Base-by-base conservation (phyloP, 2,329 filamentous ascomycete species). In the Ophiocordyceps australis region DNA sequence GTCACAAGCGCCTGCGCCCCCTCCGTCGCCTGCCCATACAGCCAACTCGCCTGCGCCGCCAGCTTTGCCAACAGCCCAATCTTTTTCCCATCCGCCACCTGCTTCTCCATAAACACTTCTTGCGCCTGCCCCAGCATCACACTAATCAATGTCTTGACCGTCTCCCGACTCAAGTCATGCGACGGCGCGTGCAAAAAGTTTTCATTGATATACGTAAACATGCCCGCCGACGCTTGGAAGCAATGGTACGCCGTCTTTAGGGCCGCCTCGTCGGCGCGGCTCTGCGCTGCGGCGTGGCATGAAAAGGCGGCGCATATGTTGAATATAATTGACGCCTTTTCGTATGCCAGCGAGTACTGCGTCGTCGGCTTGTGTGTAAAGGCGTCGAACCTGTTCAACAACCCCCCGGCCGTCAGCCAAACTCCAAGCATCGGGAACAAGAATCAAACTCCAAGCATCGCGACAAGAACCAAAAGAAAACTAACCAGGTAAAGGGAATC, bases 131-230 rank as follows among this genome's bases (percentile, higher is more conserved):
- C 91, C 28, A 98, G 67, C 65, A 82, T 95, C 31, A 98, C 71
- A 26, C 75, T 69, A 45, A 98, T 95, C 36, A 98, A 54, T 0
- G 82, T 83, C 55, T 94, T 94, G 42, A 98, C 82, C 0, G 89
- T 98, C 26, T 98, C 86, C 32, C 89, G 63, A 47, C 85, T 95
- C 24, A 98, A 55, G 44, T 98, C 89, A n/a, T 81, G 85, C 7
- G 85, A 94, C 1, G 91, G 89, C 2, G 89, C 89, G 43, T 98
- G 89, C 19, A 98, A 60, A 47, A 98, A 98, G 55, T 98, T 98
- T 55, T 98, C 89, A 52, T 98, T 98, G 57, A 98, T 98, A 44
- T 98, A 98, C 27, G 86, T 95, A 51, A 95, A 98, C 89, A 98
- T 98, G 56, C 89, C 89, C 8, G 89, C 89, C 7, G 86, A 85